phyloP scores from a whole-genome alignment of 2,329 filamentous ascomycete species.

The Trichoderma lentiforme region DNA sequence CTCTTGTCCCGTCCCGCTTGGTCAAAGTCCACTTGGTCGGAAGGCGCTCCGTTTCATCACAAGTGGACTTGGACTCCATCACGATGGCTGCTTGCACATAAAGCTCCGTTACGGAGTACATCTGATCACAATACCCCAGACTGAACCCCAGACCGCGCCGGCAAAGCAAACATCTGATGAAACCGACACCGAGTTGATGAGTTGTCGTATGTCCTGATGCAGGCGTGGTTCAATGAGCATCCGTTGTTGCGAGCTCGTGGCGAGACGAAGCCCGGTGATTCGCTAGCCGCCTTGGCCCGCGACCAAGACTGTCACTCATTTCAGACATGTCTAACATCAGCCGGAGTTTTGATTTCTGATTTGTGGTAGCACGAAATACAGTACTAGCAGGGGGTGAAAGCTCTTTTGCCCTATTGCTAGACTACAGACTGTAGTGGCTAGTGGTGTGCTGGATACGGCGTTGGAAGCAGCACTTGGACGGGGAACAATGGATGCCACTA shows the following conservation, averaged over 20 bases:
- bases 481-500: not conserved
- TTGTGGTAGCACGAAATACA: not conserved
- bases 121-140: constrained; percentile 7
- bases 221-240: not conserved
- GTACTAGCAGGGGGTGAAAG: not conserved
- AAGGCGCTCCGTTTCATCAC: not conserved
- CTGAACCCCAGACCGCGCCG: constrained; percentile 8
- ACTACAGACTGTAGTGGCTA: not conserved
- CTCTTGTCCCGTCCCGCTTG: not conserved
- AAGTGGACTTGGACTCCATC: not conserved
- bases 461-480: not conserved
- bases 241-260: constrained; percentile 5
- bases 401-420: not conserved
- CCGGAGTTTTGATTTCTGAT: not conserved
- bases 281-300: not conserved
- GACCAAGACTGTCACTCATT: not conserved
- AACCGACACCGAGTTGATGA: not conserved
- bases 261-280: constrained; percentile 3
- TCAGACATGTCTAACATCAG: constrained; percentile 6
- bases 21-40: not conserved
- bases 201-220: not conserved
- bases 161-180: not conserved
- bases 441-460: not conserved
- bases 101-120: not conserved
- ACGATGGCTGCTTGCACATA: not conserved